phyloP scores from a whole-genome alignment of 306 rosid species.

The Abrus precatorius region DNA sequence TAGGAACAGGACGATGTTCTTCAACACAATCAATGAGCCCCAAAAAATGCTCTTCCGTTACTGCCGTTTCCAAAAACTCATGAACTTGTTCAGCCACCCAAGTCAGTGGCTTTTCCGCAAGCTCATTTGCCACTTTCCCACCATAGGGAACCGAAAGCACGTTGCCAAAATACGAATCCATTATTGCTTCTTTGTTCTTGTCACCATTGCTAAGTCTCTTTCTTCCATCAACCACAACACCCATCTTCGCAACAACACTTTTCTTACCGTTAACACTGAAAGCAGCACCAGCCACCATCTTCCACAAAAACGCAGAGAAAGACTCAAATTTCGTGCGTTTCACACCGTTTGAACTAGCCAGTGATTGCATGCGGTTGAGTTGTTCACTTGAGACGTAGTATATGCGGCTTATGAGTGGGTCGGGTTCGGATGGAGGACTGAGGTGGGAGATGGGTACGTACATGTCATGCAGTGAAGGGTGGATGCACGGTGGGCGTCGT shows the following conservation, averaged over 20 bases:
- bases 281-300: conserved; percentile 68
- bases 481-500: conserved; percentile 40
- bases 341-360: conserved; percentile 14
- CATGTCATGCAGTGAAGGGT: conserved; percentile 59
- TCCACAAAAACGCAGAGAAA: conserved; percentile 78
- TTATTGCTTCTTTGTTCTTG: background rate
- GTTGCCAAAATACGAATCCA: conserved; percentile 71
- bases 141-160: conserved; percentile 76
- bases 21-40: conserved; percentile 88
- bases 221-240: conserved; percentile 84
- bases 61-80: conserved; percentile 48
- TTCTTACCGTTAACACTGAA: background rate
- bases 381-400: conserved; percentile 56
- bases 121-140: conserved; percentile 42
- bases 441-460: conserved; percentile 59
- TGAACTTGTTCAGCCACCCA: conserved; percentile 61
- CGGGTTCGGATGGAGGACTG: conserved; percentile 36
- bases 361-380: conserved; percentile 59
- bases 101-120: conserved; percentile 57
- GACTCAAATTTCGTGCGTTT: conserved; percentile 67
- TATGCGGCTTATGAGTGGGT: conserved; percentile 59
- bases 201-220: conserved; percentile 44
- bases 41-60: conserved; percentile 67
- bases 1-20: conserved; percentile 63
- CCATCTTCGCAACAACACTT: conserved; percentile 60